A percentile compares a stretch with the other conserved stretches of the same genome.
Evolutionary conservation across 176 grass and related monocot species (phyloP).

Genomic region (Dactylis glomerata): DNA sequence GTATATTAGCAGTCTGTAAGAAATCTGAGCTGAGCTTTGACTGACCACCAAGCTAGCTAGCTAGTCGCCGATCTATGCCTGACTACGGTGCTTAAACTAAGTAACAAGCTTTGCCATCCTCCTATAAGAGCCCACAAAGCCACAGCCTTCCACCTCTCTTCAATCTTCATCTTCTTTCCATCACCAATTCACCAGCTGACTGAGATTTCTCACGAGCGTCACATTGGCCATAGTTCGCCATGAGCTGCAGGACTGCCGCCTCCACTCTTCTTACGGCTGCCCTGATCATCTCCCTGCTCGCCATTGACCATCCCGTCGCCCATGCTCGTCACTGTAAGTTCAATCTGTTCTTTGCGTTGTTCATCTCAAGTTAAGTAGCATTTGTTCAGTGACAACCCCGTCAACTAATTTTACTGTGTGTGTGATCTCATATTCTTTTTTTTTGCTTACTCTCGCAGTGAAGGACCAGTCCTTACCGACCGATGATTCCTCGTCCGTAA

Average conservation of each 20-base stretch:
- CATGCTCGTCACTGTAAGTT: conserved; percentile 33
- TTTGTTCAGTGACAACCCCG: not conserved
- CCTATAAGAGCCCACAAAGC: conserved; percentile 12
- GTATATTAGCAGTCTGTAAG: conserved; percentile 18
- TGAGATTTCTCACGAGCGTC: not conserved
- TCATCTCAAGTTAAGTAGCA: not conserved
- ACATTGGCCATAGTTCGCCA: not conserved
- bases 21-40: conserved; percentile 43
- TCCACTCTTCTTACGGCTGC: not conserved
- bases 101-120: not conserved
- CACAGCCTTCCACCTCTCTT: not conserved
- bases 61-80: conserved; percentile 19
- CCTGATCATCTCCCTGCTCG: conserved; percentile 27
- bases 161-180: not conserved
- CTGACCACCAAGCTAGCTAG: not conserved
- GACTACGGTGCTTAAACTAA: not conserved
- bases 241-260: conserved; percentile 2
- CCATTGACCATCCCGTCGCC: not conserved
- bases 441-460: conserved; percentile 3
- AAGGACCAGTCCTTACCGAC: not conserved
- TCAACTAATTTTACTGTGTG: not conserved
- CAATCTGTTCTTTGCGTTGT: too few relatives aligned
- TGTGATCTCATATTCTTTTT: not conserved
- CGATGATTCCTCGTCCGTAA: not conserved
- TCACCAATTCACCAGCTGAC: not conserved